phyloP scores from a whole-genome alignment of 116 monocot species.

The Trichopus zeylanicus region DNA sequence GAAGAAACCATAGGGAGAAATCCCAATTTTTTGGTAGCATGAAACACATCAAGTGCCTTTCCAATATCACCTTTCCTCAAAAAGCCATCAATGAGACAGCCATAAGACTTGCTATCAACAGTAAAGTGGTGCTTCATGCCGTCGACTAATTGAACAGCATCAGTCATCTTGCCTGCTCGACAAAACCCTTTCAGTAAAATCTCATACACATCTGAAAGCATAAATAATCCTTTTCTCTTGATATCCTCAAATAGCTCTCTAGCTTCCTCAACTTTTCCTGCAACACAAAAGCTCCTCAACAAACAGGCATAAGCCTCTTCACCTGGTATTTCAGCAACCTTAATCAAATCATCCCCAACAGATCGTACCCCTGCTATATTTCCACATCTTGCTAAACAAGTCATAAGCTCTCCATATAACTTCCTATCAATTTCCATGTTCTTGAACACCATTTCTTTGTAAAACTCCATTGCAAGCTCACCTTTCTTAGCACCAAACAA shows the following conservation, averaged over 20 bases:
- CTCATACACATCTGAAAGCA: slow-evolving; percentile 8
- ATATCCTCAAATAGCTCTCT: slow-evolving; percentile 29
- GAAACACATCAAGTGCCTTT: slow-evolving; percentile 40
- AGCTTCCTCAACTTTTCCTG: slow-evolving; percentile 36
- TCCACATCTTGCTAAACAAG: slow-evolving; percentile 30
- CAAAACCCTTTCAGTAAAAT: slow-evolving; percentile 35
- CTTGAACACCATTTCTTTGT: slow-evolving; percentile 60
- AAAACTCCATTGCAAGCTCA: slow-evolving; percentile 72
- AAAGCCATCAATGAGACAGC: slow-evolving; percentile 48
- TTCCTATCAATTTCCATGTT: slow-evolving; percentile 18
- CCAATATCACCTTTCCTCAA: slow-evolving; percentile 31
- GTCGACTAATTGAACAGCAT: slow-evolving; percentile 34
- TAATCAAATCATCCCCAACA: slow-evolving; percentile 46
- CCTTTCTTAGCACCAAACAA: slow-evolving; percentile 31
- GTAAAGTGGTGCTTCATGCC: slow-evolving; percentile 12
- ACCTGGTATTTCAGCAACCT: slow-evolving; percentile 10
- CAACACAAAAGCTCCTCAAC: slow-evolving; percentile 36
- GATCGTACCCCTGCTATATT: slow-evolving; percentile 18
- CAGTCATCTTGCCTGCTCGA: slow-evolving; percentile 19
- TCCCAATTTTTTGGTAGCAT: slow-evolving; percentile 22
- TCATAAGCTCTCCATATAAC: slow-evolving; percentile 35
- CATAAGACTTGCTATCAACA: slow-evolving; percentile 17
- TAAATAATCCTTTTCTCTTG: slow-evolving; percentile 15
- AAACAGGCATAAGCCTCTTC: slow-evolving; percentile 14
- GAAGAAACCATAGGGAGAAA: slow-evolving; percentile 32